Conservation (phyloP, 495 filamentous ascomycete genomes). For the Opeltia flavorubescens region DNA sequence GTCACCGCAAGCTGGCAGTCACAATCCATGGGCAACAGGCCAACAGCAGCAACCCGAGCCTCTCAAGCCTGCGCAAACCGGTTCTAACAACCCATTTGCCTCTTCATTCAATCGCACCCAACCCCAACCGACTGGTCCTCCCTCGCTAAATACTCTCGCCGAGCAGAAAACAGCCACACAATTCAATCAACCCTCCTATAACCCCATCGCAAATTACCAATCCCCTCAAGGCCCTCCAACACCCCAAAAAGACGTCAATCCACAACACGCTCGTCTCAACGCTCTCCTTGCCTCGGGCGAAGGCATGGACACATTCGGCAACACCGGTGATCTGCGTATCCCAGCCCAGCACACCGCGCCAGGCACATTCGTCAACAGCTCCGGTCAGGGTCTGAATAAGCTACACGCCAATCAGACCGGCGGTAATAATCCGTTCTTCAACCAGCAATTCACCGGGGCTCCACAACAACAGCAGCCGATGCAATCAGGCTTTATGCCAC, state of each 20-base stretch:
- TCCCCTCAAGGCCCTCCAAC: constrained; percentile 31
- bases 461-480: constrained; percentile 34
- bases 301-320: constrained; percentile 93
- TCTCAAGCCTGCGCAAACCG: constrained; percentile 49
- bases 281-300: constrained; percentile 78
- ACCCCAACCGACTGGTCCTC: constrained; percentile 40
- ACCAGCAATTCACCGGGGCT: constrained; percentile 66
- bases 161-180: constrained; percentile 53
- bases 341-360: constrained; percentile 95
- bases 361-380: constrained; percentile 91
- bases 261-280: constrained; percentile 78
- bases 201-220: constrained; percentile 41
- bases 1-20: constrained; percentile 54
- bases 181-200: constrained; percentile 28
- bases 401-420: constrained; percentile 64
- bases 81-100: constrained; percentile 95
- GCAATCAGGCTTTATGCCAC: constrained; percentile 23
- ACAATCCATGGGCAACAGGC: constrained; percentile 57
- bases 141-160: constrained; percentile 51
- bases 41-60: constrained; percentile 27
- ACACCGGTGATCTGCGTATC: constrained; percentile 85
- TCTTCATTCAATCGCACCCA: constrained; percentile 36
- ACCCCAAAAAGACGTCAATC: constrained; percentile 44
- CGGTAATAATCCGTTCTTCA: constrained; percentile 75
- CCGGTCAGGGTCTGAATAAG: constrained; percentile 59